These are phyloP conservation scores for Trichoderma gracile DNA, from an alignment of 2,329 filamentous ascomycete species.

Conservation along the genomic window DNA sequence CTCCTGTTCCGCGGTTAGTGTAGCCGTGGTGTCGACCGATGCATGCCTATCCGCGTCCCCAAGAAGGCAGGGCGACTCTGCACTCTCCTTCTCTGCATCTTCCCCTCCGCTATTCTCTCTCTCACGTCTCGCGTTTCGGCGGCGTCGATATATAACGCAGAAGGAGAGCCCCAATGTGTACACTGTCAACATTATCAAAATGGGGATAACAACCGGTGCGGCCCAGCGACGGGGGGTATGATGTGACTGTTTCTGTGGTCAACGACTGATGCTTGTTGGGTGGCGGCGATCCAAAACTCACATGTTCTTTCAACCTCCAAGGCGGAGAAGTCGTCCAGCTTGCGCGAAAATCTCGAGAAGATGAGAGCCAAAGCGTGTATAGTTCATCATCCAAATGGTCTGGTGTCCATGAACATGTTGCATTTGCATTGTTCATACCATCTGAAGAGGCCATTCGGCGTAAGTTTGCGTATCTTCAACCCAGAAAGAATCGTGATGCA, in stretches of 20 bases:
- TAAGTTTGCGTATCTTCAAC: not conserved
- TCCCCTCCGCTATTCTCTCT: slow-evolving; percentile 28
- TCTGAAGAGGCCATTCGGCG: slow-evolving; percentile 29
- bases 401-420: slow-evolving; percentile 37
- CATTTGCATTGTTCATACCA: slow-evolving; percentile 29
- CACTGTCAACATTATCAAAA: slow-evolving; percentile 35
- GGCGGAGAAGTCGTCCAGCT: slow-evolving; percentile 39
- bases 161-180: slow-evolving; percentile 35
- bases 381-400: slow-evolving; percentile 32
- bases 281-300: slow-evolving; percentile 23
- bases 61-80: slow-evolving; percentile 23
- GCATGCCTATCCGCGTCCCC: slow-evolving; percentile 22
- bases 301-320: slow-evolving; percentile 35
- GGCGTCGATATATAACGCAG: slow-evolving; percentile 35
- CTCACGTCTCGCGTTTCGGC: slow-evolving; percentile 31
- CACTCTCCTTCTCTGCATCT: slow-evolving; percentile 18
- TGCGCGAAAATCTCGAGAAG: slow-evolving; percentile 29
- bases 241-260: slow-evolving; percentile 29
- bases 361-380: slow-evolving; percentile 37
- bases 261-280: not conserved
- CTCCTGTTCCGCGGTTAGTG: slow-evolving; percentile 17
- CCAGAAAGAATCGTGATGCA: slow-evolving; percentile 22
- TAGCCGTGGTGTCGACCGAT: slow-evolving; percentile 27
- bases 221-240: slow-evolving; percentile 32
- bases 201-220: slow-evolving; percentile 36